Percentiles rank a stretch among this genome's conserved stretches.
These are phyloP conservation scores for Halenospora varia DNA, from an alignment of 495 filamentous ascomycete genomes.

Conservation along the genomic window DNA sequence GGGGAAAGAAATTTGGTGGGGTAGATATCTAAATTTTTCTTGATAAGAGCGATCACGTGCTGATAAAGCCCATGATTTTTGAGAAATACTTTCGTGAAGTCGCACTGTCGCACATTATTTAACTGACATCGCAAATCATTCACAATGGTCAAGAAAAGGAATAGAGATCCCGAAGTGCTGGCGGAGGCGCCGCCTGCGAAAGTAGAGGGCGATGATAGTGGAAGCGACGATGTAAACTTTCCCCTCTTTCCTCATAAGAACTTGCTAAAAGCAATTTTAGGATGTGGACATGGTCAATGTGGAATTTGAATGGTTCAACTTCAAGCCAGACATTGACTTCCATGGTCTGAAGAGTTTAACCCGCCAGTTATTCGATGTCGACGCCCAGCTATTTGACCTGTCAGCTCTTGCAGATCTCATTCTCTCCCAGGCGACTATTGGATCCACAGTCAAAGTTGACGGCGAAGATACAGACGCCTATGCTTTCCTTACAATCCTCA, in stretches of 20 bases:
- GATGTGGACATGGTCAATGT: conserved; percentile 89
- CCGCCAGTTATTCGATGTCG: conserved; percentile 89
- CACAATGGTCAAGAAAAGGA: conserved; percentile 44
- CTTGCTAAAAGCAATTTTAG: conserved; percentile 39
- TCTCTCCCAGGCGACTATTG: conserved; percentile 80
- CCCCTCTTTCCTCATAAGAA: conserved; percentile 1
- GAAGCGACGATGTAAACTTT: conserved; percentile 35
- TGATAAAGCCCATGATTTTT: not conserved
- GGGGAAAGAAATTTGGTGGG: conserved; percentile 36
- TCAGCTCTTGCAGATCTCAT: conserved; percentile 84
- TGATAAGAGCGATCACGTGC: conserved; percentile 15
- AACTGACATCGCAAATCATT: conserved; percentile 11
- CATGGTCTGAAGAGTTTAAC: conserved; percentile 89
- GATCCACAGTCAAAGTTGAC: conserved; percentile 93
- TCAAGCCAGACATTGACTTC: conserved; percentile 84
- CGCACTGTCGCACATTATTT: too few relatives aligned
- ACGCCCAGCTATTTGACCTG: conserved; percentile 78
- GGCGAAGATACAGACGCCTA: conserved; percentile 93
- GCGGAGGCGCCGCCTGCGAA: conserved; percentile 30
- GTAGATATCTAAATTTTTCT: conserved; percentile 32
- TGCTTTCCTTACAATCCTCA: conserved; percentile 88
- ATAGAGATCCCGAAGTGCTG: conserved; percentile 40
- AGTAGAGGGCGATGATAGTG: conserved; percentile 37
- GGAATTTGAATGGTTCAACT: conserved; percentile 98
- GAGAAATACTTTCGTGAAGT: conserved; percentile 1